These are phyloP conservation scores for Gentiana straminea DNA, from an alignment of 257 asterid genomes.

Conservation along the genomic window DNA sequence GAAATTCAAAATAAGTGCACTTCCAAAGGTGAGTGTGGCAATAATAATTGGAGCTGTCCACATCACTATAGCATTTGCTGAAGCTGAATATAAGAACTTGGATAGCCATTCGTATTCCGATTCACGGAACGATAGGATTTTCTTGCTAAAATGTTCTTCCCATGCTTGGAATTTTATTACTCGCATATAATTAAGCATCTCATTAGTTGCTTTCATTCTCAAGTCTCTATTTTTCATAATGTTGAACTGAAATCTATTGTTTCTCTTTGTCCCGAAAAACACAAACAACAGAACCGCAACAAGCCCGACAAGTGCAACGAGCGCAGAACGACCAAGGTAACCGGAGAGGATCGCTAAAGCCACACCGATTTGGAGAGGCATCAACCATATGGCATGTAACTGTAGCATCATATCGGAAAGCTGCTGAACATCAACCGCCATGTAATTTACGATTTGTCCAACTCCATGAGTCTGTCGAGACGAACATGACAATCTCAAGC, in stretches of 20 bases:
- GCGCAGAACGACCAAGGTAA: constrained; percentile 44
- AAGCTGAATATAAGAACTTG: constrained; percentile 51
- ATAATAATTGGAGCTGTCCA: constrained; percentile 77
- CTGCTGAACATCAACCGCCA: constrained; percentile 98
- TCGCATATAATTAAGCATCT: constrained; percentile 86
- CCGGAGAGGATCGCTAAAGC: constrained; percentile 54
- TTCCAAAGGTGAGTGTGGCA: constrained; percentile 61
- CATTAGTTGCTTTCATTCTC: constrained; percentile 84
- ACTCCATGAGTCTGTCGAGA: constrained; percentile 87
- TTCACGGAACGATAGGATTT: constrained; percentile 60
- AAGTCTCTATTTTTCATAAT: constrained; percentile 76
- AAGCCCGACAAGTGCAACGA: constrained; percentile 48
- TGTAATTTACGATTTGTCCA: constrained; percentile 89
- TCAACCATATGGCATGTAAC: constrained; percentile 67
- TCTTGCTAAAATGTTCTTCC: constrained; percentile 83
- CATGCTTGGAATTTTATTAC: constrained; percentile 96
- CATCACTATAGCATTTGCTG: constrained; percentile 52
- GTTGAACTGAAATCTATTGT: constrained; percentile 55
- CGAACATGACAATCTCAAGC: constrained; percentile 67
- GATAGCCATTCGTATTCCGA: constrained; percentile 62
- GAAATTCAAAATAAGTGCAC: constrained; percentile 48
- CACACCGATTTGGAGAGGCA: constrained; percentile 68
- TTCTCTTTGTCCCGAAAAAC: constrained; percentile 36
- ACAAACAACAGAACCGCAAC: constrained; percentile 39
- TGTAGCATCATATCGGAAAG: constrained; percentile 93